Percentiles rank a stretch among this genome's conserved stretches.
phyloP scores from a whole-genome alignment of 441 rosid genomes.

The Bruguiera hainesii region DNA sequence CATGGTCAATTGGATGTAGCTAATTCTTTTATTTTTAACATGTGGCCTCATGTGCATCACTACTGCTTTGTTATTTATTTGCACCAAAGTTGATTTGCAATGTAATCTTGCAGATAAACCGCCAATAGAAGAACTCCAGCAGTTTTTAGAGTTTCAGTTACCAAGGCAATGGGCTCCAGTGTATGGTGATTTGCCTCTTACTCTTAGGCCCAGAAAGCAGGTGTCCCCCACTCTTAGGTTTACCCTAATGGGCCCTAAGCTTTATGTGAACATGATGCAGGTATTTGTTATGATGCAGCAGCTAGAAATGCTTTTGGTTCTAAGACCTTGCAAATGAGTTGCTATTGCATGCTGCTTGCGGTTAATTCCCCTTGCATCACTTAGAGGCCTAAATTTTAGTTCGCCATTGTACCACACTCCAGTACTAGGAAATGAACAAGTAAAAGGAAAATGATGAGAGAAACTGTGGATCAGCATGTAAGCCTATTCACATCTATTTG shows the following conservation, averaged over 20 bases:
- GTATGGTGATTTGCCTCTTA: constrained; percentile 82
- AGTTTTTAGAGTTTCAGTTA: constrained; percentile 87
- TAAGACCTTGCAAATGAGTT: not conserved
- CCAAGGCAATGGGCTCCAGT: constrained; percentile 97
- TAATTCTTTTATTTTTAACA: too few species aligned
- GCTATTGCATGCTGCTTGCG: not conserved
- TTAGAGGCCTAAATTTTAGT: too few species aligned
- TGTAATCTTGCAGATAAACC: constrained; percentile 71
- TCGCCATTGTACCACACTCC: too few species aligned
- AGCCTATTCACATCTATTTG: too few species aligned
- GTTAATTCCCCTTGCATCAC: not conserved
- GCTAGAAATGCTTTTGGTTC: not conserved
- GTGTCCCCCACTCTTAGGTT: constrained; percentile 76
- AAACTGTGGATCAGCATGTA: too few species aligned
- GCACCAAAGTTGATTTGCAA: not conserved
- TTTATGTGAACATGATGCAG: constrained; percentile 68
- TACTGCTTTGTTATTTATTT: too few species aligned
- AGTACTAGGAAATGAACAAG: too few species aligned
- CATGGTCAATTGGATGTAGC: too few species aligned
- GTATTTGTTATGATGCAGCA: constrained; percentile 31
- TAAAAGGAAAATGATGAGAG: too few species aligned
- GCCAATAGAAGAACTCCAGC: constrained; percentile 81
- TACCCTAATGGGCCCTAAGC: constrained; percentile 88
- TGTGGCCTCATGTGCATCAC: too few species aligned
- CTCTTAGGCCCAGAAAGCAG: constrained; percentile 62